Base-by-base conservation (phyloP, 1,139 yeast species). In the Yamadazyma dendronema region DNA sequence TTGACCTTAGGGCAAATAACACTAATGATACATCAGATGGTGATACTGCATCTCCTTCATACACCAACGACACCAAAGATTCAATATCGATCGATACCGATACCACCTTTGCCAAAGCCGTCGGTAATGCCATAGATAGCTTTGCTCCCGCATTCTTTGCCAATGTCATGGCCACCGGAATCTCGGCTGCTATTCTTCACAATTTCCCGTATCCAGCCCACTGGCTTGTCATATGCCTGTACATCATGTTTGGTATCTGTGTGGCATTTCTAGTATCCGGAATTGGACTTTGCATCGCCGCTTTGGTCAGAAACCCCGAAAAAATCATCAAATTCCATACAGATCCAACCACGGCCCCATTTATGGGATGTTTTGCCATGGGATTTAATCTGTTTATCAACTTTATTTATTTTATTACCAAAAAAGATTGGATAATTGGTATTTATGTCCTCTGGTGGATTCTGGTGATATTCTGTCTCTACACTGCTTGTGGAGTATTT, bases 121-220 rank as follows among this genome's bases (percentile, higher is more conserved):
- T 9, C 22, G 9, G 8, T 9, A 19, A 9, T 19, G 8, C 9
- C 9, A 7, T 19, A 9, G 22, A 19, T 19, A 54, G 61, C 11
- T 78, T 79, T 50, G 57, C 68, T 16, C 85, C 87, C 2, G 69
- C 68, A 2, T 81, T 80, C 72, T 87, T 83, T 58, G 83, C 84
- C 26, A 68, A 79, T 33, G 73, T 80, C n/a, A 88, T 88, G 96
- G 96, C 95, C 3, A 75, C 84, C 1, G 96, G 96, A 2, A 84
- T 87, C 31, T 65, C 86, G 1, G 65, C 84, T 4, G 58, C 74
- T 28, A 63, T 85, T 7, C 62, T 87, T 35, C 74, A 79, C 57
- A 56, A 64, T 23, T 87, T 82, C 55, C 89, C 95, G 0, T 84
- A 77, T 52, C 71, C 68, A 1, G 72, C 81, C 0, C 56, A 60